A percentile compares a stretch with the other conserved stretches of the same genome.
Conservation (phyloP, 306 rosid genomes). For the Castanea mollissima region DNA sequence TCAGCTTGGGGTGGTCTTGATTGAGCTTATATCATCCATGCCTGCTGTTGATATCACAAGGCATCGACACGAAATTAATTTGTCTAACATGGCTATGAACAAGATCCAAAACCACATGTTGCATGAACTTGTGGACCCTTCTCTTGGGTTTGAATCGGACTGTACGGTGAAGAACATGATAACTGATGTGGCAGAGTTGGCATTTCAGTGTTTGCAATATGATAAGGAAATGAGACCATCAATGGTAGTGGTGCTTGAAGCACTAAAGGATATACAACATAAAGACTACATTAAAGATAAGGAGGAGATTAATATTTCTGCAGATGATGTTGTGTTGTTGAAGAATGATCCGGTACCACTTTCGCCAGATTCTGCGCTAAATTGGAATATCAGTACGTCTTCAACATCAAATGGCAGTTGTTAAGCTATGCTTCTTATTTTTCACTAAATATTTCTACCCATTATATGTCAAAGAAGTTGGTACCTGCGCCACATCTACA, state of each 20-base stretch:
- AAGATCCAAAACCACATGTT: slow-evolving; percentile 58
- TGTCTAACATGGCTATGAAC: slow-evolving; percentile 74
- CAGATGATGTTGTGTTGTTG: slow-evolving; percentile 41
- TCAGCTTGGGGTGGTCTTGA: slow-evolving; percentile 81
- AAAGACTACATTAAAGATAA: slow-evolving; percentile 29
- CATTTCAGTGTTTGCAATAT: slow-evolving; percentile 72
- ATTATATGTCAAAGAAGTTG: not conserved
- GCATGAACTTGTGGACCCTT: slow-evolving; percentile 63
- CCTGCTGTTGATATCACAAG: slow-evolving; percentile 86
- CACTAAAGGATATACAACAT: slow-evolving; percentile 47
- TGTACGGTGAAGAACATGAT: slow-evolving; percentile 47
- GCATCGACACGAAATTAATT: slow-evolving; percentile 75
- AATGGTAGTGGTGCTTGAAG: slow-evolving; percentile 54
- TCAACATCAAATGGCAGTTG: slow-evolving; percentile 53
- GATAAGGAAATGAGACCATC: slow-evolving; percentile 65
- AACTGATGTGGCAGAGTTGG: slow-evolving; percentile 71
- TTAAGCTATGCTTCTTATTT: slow-evolving; percentile 19
- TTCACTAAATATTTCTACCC: not conserved
- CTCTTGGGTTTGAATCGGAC: slow-evolving; percentile 65
- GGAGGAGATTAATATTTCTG: slow-evolving; percentile 45
- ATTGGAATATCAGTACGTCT: slow-evolving; percentile 28
- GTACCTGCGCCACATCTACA: not conserved
- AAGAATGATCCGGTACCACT: slow-evolving; percentile 42
- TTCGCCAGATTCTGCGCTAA: slow-evolving; percentile 51
- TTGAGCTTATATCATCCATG: slow-evolving; percentile 77